Base-by-base conservation (phyloP, 2,329 filamentous ascomycete species). In the Stromatinia cepivora region DNA sequence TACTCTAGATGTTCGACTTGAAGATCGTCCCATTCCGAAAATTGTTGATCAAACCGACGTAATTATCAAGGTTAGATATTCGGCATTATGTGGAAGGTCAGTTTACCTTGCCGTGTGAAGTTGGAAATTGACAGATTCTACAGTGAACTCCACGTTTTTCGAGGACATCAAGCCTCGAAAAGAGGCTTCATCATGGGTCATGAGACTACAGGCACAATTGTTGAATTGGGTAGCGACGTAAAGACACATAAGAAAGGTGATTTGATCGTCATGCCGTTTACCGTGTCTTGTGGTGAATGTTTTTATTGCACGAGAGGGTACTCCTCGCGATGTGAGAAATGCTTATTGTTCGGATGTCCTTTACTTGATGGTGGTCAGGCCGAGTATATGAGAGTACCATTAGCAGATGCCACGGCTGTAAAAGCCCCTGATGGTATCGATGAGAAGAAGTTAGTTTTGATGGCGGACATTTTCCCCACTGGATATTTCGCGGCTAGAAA, bases 391-490 rank as follows among this genome's bases (percentile, higher is more conserved):
- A 88, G 92, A 46, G 86, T 97, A 20, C 94, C 94, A 0, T 82
- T 90, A 67, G 93, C 93, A 15, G 93, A 97, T 76, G 88, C 88
- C 48, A 96, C 92, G 0, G 87, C 90, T n/a, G 85, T 93, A 77
- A 90, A 89, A 76, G 90, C 92, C 0, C 90, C 91, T 0, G 80
- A 86, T 1, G 87, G 85, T 11, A 90, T 97, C 69, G 87, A 90
- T 28, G 90, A 94, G 74, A 86, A 91, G 72, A 88, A 88, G 48
- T 84, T 96, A 62, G 88, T 96, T 9, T 85, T 97, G 36, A 97
- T 97, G 93, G 93, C 92, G 22, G 93, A 97, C 77, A 96, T 97
- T 75, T 97, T 95, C 80, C 93, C 93, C 1, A 92, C 90, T 0
- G 92, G 94, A 10, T 97, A 88, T 81, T 97, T 94, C 75, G 93